Percentiles rank a stretch among this genome's conserved stretches.
Evolutionary conservation across 2,329 filamentous ascomycete species (phyloP).

Genomic region (Fusarium paranaense): DNA sequence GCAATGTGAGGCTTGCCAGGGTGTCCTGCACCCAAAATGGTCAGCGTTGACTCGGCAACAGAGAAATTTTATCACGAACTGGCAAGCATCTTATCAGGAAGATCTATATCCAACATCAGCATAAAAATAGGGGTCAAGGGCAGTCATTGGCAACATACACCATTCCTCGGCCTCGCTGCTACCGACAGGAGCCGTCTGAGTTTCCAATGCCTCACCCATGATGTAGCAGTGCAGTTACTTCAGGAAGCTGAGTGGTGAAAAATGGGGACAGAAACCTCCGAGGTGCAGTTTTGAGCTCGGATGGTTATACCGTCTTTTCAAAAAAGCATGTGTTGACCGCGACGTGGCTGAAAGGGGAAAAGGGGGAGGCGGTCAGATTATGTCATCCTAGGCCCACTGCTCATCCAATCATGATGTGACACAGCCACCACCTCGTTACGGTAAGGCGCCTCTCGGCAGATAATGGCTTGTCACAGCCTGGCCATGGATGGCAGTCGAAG

Average conservation of each 20-base stretch:
- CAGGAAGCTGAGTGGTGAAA: background rate
- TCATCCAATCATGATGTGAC: slow-evolving; percentile 2
- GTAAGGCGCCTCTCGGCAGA: background rate
- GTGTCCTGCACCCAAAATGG: slow-evolving; percentile 19
- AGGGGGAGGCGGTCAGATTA: slow-evolving; percentile 25
- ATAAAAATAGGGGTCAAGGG: background rate
- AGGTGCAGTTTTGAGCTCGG: slow-evolving; percentile 1
- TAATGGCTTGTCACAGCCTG: background rate
- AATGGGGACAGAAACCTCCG: background rate
- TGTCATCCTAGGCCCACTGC: slow-evolving; percentile 17
- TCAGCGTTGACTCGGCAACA: slow-evolving; percentile 10
- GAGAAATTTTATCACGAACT: slow-evolving; percentile 20
- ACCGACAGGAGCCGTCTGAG: slow-evolving; percentile 2
- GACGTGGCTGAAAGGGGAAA: slow-evolving; percentile 33
- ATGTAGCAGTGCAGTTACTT: background rate
- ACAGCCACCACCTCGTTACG: slow-evolving; percentile 1
- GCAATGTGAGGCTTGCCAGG: slow-evolving; percentile 36
- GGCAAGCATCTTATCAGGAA: slow-evolving; percentile 36
- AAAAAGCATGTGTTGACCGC: background rate
- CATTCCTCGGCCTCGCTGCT: slow-evolving; percentile 20
- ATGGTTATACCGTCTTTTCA: slow-evolving; percentile 13
- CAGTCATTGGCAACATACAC: slow-evolving; percentile 22
- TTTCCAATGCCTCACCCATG: slow-evolving; percentile 23
- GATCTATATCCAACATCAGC: slow-evolving; percentile 15
- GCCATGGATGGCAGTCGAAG: background rate